Percentiles rank a stretch among this genome's conserved stretches.
Conservation (phyloP, 2,329 filamentous ascomycete genomes). For the Dactylellina haptotyla region DNA sequence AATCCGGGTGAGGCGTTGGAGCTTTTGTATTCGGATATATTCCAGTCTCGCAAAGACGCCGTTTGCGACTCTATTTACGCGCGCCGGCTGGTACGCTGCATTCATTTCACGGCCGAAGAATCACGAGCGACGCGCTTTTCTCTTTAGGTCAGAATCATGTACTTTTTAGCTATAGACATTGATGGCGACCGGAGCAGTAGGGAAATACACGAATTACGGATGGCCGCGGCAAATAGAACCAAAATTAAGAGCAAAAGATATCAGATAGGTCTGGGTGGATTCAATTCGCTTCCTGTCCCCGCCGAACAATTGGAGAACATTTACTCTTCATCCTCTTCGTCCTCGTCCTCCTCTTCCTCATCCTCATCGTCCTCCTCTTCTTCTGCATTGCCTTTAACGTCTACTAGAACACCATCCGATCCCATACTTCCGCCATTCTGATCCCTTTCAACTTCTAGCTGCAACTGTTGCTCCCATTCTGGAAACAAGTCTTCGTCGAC, state of each 20-base stretch:
- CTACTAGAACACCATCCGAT: slow-evolving; percentile 62
- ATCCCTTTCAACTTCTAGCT: slow-evolving; percentile 75
- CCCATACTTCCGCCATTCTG: slow-evolving; percentile 59
- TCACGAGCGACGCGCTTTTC: no score
- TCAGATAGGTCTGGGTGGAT: slow-evolving; percentile 18
- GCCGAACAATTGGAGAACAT: neutral
- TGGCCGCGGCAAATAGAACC: neutral
- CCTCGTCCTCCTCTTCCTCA: slow-evolving; percentile 55
- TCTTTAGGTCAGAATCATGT: neutral
- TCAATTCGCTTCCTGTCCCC: slow-evolving; percentile 16
- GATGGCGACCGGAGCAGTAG: neutral
- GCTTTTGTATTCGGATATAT: no score
- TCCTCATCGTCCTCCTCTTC: slow-evolving; percentile 58
- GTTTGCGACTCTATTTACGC: no score
- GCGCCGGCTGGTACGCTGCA: no score
- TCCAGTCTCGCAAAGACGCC: no score
- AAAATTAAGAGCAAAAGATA: slow-evolving; percentile 17
- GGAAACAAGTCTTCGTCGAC: slow-evolving; percentile 91
- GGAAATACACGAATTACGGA: slow-evolving; percentile 2
- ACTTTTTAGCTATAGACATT: slow-evolving; percentile 10
- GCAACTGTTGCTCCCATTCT: slow-evolving; percentile 91
- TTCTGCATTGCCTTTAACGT: slow-evolving; percentile 61
- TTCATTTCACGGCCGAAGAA: no score
- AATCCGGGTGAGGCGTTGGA: no score
- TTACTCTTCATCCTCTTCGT: slow-evolving; percentile 54